Conservation (phyloP, 192 early-diverging fungal species). For the Coemansia sp. region DNA sequence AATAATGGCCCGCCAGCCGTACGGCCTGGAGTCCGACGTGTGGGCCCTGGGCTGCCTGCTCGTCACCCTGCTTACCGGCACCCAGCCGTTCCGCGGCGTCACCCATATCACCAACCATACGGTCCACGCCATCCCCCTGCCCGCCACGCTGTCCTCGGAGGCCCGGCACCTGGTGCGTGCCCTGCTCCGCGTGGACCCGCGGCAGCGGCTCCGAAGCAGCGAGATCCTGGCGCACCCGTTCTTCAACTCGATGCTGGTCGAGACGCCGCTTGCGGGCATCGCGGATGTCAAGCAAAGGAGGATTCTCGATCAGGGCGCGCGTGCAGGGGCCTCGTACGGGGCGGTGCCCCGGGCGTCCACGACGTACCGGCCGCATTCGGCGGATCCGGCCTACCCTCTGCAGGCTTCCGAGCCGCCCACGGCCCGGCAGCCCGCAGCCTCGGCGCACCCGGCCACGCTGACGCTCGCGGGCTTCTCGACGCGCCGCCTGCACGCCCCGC, state of each 20-base stretch:
- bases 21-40: slow-evolving; percentile 68
- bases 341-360: no score
- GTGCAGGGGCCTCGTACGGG: no score
- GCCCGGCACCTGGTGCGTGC: slow-evolving; percentile 57
- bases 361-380: not conserved
- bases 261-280: not conserved
- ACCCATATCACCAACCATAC: slow-evolving; percentile 38
- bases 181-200: slow-evolving; percentile 60
- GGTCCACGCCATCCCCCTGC: slow-evolving; percentile 54
- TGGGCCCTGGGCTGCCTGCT: slow-evolving; percentile 79
- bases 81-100: slow-evolving; percentile 64
- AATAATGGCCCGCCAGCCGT: slow-evolving; percentile 67
- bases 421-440: not conserved
- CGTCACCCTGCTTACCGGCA: slow-evolving; percentile 69
- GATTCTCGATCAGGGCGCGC: no score
- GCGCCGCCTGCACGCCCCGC: slow-evolving; percentile 19
- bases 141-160: slow-evolving; percentile 53
- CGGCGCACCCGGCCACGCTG: not conserved
- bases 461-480: slow-evolving; percentile 15
- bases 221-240: slow-evolving; percentile 59
- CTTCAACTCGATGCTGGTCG: slow-evolving; percentile 32
- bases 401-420: not conserved
- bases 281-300: not conserved
- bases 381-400: not conserved
- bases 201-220: slow-evolving; percentile 49